Conservation (phyloP, 2,329 filamentous ascomycete species). For the Colletotrichum ledebouriae region DNA sequence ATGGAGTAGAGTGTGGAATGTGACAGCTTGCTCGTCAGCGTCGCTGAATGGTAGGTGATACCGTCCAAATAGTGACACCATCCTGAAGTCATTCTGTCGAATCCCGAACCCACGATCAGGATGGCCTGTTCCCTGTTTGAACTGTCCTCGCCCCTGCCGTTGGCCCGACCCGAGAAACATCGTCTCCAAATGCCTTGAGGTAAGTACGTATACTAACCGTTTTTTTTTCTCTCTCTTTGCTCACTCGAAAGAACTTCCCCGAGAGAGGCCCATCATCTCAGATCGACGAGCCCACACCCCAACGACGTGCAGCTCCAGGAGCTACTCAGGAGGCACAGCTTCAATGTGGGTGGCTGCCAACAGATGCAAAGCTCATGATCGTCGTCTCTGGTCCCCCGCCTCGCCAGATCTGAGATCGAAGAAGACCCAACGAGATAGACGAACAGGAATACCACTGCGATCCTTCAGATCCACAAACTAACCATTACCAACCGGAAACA, state of each 20-base stretch:
- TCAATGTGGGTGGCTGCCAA: neutral
- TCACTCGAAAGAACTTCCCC: no score
- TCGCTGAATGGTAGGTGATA: conserved; percentile 6
- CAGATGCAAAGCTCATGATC: conserved; percentile 9
- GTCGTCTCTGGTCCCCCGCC: neutral
- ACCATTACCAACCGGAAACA: no score
- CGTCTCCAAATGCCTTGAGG: neutral
- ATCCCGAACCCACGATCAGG: conserved; percentile 3
- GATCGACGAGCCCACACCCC: neutral
- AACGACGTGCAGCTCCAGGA: neutral
- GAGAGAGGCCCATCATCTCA: neutral
- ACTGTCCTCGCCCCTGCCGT: neutral
- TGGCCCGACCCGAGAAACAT: conserved; percentile 1
- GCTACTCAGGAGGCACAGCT: neutral
- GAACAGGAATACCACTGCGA: neutral
- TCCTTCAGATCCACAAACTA: no score
- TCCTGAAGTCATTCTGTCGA: conserved; percentile 5
- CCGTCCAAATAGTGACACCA: neutral
- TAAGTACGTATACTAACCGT: neutral
- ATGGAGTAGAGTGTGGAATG: neutral
- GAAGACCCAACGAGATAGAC: conserved; percentile 8
- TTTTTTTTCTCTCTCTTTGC: no score
- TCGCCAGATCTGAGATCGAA: conserved; percentile 9
- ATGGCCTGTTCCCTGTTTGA: neutral
- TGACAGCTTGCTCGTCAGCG: conserved; percentile 18